These are phyloP conservation scores for Lactuca sativa DNA, from an alignment of 129 eudicot genomes.

Conservation along the genomic window DNA sequence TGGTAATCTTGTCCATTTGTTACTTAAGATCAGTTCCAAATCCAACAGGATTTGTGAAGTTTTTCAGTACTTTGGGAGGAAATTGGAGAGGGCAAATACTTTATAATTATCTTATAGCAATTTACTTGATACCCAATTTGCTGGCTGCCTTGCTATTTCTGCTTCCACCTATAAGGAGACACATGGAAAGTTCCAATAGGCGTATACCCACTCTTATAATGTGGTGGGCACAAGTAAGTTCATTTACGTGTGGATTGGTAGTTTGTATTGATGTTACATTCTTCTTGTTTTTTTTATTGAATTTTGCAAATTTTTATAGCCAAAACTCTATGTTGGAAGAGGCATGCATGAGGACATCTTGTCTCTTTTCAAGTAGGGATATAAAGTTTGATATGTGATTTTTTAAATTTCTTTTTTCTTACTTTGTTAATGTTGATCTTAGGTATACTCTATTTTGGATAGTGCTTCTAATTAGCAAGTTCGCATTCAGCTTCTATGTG, in stretches of 20 bases:
- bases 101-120: constrained; percentile 66
- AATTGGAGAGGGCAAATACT: constrained; percentile 53
- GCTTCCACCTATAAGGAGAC: constrained; percentile 79
- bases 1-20: constrained; percentile 70
- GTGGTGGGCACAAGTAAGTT: constrained; percentile 97
- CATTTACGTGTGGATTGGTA: neutral
- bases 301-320: constrained; percentile 50
- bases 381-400: neutral
- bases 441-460: constrained; percentile 96
- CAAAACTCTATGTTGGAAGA: constrained; percentile 94
- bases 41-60: constrained; percentile 79
- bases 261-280: constrained; percentile 10
- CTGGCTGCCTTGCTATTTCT: constrained; percentile 72
- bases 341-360: constrained; percentile 99
- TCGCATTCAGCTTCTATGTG: constrained; percentile 96
- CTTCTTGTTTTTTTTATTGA: neutral
- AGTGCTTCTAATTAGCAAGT: constrained; percentile 79
- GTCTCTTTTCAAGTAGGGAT: constrained; percentile 83
- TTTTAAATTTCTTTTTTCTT: neutral
- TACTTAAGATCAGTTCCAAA: constrained; percentile 68
- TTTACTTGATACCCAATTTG: constrained; percentile 80
- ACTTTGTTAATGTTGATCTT: constrained; percentile 11
- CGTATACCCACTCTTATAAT: constrained; percentile 58
- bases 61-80: constrained; percentile 65
- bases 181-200: constrained; percentile 93